Conservation (phyloP, 192 early-diverging fungal genomes). For the Coemansia furcata region DNA sequence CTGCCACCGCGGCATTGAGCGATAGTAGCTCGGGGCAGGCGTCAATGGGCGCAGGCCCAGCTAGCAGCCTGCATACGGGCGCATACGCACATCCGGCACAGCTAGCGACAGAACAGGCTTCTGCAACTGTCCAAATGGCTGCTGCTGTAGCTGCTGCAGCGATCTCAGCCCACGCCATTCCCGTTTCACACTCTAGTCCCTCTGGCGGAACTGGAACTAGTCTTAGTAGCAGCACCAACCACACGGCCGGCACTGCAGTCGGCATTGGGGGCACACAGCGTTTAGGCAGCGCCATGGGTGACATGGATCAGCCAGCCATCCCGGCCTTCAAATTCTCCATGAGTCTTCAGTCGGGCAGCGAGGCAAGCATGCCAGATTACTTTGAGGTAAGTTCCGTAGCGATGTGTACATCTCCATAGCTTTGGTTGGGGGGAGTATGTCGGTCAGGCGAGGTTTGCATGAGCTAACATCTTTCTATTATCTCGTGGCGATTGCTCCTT, state of each 20-base stretch:
- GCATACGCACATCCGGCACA: constrained; percentile 16
- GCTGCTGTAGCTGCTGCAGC: constrained; percentile 48
- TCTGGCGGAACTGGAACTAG: constrained; percentile 11
- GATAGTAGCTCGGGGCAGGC: constrained; percentile 29
- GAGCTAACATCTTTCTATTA: neutral
- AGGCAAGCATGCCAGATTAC: constrained; percentile 42
- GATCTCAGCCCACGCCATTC: constrained; percentile 37
- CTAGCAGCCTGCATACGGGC: constrained; percentile 19
- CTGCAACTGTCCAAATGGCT: constrained; percentile 39
- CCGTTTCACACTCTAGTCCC: constrained; percentile 6
- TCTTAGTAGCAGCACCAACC: constrained; percentile 7
- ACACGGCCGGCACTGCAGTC: constrained; percentile 1
- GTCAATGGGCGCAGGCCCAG: constrained; percentile 12
- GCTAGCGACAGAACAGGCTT: constrained; percentile 34
- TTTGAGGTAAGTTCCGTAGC: constrained; percentile 33
- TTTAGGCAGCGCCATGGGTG: constrained; percentile 17
- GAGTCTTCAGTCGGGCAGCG: constrained; percentile 34
- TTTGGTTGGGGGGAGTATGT: neutral
- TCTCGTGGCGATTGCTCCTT: neutral
- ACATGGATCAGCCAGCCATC: constrained; percentile 29
- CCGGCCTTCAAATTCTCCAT: constrained; percentile 47
- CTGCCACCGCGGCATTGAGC: constrained; percentile 32
- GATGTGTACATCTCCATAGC: neutral
- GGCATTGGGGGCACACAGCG: constrained; percentile 10
- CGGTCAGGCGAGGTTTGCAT: neutral